Base-by-base conservation (phyloP, 176 grass and related monocot genomes). In the Zea luxurians region DNA sequence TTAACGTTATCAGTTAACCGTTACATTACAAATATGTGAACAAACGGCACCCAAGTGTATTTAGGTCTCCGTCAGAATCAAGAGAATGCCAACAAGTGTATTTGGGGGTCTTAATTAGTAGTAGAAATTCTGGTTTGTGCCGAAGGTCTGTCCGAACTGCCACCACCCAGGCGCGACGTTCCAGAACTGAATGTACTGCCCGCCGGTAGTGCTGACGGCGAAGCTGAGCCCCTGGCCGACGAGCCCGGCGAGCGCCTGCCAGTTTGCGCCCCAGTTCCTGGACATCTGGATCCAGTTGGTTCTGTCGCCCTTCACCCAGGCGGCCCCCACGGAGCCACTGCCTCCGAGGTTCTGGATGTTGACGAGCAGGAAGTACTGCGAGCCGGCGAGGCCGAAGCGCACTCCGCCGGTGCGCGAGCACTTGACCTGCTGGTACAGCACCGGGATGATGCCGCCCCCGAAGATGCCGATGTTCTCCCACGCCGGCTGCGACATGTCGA, bases 401-500 rank as follows among this genome's bases (percentile, higher is more conserved):
- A 86, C 52, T 4, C 87, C 84, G n/a, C 90, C 90, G 8, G 4
- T 20, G 53, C 87, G 81, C 82, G 18, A 85, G 58, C 90, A 92
- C 61, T 48, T 52, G 44, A 89, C 83, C 37, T 57, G 75, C 77
- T 75, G 90, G 82, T 80, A 92, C 2, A 78, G 68, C 8, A 92
- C 71, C 0, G 86, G 86, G 67, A 92, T 27, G 64, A 92, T 77
- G 13, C 90, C 90, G 4, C 75, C 83, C 5, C 6, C 34, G 50
- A 59, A 66, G 37, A 71, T 1, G 36, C 64, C 86, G 72, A 89
- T 89, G 40, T 55, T 2, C 78, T 80, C 66, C 80, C 76, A 89
- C 16, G 90, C 48, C 16, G 90, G 86, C 78, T 92, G 83, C 16
- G 90, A 80, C 90, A 92, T 92, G 82, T 92, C 90, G 37, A 92